Evolutionary conservation across 495 filamentous ascomycete genomes (phyloP), one percentile per base, ranked within the genome.

Genomic region (Penicillium canariense): DNA sequence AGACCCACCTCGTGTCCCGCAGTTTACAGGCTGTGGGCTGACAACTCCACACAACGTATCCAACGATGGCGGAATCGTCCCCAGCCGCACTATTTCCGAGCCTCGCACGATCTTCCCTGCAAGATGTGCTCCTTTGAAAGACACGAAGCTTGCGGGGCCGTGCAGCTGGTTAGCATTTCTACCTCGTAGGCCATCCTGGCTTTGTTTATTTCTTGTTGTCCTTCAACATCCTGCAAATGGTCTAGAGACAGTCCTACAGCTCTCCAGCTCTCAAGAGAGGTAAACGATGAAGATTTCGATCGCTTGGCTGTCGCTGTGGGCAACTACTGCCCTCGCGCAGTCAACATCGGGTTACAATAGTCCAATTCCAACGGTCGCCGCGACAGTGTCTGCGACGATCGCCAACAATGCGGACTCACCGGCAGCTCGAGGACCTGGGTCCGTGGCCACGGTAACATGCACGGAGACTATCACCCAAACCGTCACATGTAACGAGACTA

Each of bases 251-350:
- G 32, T 17, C 5, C 28, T n/a, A 9, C 31, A 34, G n/a, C n/a
- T n/a, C n/a, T n/a, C n/a, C 44, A 52, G 30, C 20, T 42, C n/a
- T 18, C 38, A 18, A 42, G 6, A 25, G 45, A 30, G 27, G 4
- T 35, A 45, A 17, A 61, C 12, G 17, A 66, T 63, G 59, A 60
- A 30, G 51, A 2, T 23, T 14, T 43, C 18, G 9, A 3, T 50
- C 11, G 17, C 35, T 42, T 45, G 39, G 35, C 49, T 56, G 35
- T 60, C 60, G 40, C 45, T 63, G 5, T 48, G 17, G 17, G 55
- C 53, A 40, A 56, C 39, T 28, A 34, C 30, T 27, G 12, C 30
- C 3, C 31, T 50, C 15, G 22, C 20, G 17, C 17, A 47, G 25
- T 45, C 53, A 17, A 34, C 46, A 39, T 20, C 27, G 18, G 30